Evolutionary conservation across 1,284 basidiomycete species (phyloP), one percentile per base, ranked within the genome.

Genomic region (Ustilago shanxiensis): DNA sequence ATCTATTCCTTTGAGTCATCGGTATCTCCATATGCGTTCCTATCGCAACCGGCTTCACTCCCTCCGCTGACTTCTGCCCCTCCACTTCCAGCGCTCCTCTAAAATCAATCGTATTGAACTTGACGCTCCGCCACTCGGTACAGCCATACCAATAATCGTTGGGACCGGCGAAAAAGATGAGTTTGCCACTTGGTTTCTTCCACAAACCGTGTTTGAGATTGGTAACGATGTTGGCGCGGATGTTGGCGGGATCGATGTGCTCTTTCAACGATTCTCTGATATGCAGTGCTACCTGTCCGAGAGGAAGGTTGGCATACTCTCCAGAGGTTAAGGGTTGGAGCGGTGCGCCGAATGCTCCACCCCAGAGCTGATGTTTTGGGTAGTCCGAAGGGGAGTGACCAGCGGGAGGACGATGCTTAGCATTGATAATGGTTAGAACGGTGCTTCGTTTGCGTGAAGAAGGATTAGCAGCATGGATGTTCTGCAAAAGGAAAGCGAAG

Each of bases 91-190:
- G 24, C 10, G 51, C 56, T 2, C 50, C 66, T 5, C 29, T 35
- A 33, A 70, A 65, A n/a, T 70, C 68, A 28, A 70, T 29, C 3
- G 31, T 13, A 2, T 28, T 44, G 33, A 71, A 71, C 31, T 57
- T 60, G 33, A 31, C 54, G 1, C 53, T 57, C 1, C 68, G 22
- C 68, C 68, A 71, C 14, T 71, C 68, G 14, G 68, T 71, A n/a
- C 58, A 56, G 1, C 62, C 68, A 9, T 14, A 60, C 58, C 58
- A 60, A 20, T 61, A 65, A 20, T 60, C 49, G n/a, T 31, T 52
- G 0, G 57, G 54, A 2, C 41, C 20, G 11, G 57, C 58, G 13
- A 54, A 70, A 33, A 71, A 71, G 20, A 65, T n/a, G 2, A 65
- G 20, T 20, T 71, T 53, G 2, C 62, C 62, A 22, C 37, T 56